These are phyloP conservation scores for Trametes cingulata DNA, from an alignment of 768 basidiomycete species.

Conservation along the genomic window DNA sequence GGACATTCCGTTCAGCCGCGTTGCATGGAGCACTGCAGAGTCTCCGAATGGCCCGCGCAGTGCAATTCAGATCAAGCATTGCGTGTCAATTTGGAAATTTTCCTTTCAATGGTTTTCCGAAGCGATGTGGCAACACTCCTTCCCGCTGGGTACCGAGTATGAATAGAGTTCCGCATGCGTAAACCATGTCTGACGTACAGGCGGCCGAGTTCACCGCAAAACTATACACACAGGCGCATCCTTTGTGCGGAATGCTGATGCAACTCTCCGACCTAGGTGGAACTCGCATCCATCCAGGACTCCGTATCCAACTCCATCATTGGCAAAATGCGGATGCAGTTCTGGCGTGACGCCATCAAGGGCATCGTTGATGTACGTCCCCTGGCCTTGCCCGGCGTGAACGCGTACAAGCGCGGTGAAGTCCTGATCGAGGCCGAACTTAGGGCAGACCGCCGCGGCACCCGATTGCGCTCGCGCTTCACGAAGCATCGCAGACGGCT, in stretches of 20 bases:
- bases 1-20: too few species aligned
- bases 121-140: too few species aligned
- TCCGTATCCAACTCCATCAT: conserved; percentile 69
- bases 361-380: conserved; percentile 60
- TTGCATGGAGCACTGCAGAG: too few species aligned
- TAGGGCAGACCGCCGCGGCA: conserved; percentile 79
- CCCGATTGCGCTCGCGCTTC: conserved; percentile 75
- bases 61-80: too few species aligned
- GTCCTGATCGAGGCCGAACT: conserved; percentile 23
- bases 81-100: too few species aligned
- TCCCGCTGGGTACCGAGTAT: too few species aligned
- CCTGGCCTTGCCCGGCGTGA: not conserved
- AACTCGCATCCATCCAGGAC: conserved; percentile 77
- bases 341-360: conserved; percentile 83
- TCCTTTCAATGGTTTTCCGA: too few species aligned
- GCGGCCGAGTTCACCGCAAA: not conserved
- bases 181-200: conserved; percentile 1
- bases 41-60: too few species aligned
- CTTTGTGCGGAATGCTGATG: conserved; percentile 8
- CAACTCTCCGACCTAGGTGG: conserved; percentile 49
- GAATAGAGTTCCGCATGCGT: not conserved
- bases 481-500: conserved; percentile 50
- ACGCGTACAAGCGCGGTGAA: not conserved
- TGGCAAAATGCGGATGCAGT: conserved; percentile 84
- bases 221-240: too few species aligned